phyloP scores from a whole-genome alignment of 1,284 basidiomycete species.

The Ustilago esculenta region DNA sequence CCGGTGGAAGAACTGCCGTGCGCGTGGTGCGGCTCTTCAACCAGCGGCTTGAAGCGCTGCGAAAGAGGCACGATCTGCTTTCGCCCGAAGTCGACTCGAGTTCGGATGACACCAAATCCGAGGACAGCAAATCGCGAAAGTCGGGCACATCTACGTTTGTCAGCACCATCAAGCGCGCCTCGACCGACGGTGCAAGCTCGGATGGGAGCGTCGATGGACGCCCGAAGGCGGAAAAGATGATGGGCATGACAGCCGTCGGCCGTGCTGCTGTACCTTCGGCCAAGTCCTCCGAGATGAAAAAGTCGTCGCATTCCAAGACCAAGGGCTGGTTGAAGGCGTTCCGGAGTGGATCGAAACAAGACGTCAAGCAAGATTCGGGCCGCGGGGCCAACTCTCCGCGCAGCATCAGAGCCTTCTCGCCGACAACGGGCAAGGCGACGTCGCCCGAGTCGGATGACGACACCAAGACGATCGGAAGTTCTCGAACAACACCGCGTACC shows the following conservation, averaged over 20 bases:
- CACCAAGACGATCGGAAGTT: slow-evolving; percentile 31
- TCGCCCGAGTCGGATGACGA: slow-evolving; percentile 51
- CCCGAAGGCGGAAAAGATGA: slow-evolving; percentile 58
- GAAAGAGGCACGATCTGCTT: slow-evolving; percentile 55
- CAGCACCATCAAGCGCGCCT: slow-evolving; percentile 60
- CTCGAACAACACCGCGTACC: slow-evolving; percentile 30
- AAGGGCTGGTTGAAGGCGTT: slow-evolving; percentile 61
- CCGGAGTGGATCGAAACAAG: slow-evolving; percentile 35
- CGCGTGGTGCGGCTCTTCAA: slow-evolving; percentile 54
- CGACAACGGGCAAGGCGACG: slow-evolving; percentile 18
- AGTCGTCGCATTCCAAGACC: slow-evolving; percentile 50
- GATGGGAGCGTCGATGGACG: slow-evolving; percentile 25
- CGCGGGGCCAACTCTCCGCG: slow-evolving; percentile 1
- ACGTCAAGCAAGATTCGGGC: slow-evolving; percentile 5
- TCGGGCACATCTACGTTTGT: slow-evolving; percentile 55
- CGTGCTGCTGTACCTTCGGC: slow-evolving; percentile 2
- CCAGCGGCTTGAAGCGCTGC: slow-evolving; percentile 55
- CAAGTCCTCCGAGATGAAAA: slow-evolving; percentile 20
- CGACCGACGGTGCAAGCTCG: slow-evolving; percentile 33
- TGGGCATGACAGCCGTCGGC: slow-evolving; percentile 52
- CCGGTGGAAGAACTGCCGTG: slow-evolving; percentile 47
- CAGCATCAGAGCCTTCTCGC: slow-evolving; percentile 2
- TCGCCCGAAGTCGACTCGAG: slow-evolving; percentile 52
- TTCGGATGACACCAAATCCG: slow-evolving; percentile 49
- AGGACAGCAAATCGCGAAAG: slow-evolving; percentile 37